Conservation (phyloP, 202 grass and related monocot species). For the Saccharum hybrid region DNA sequence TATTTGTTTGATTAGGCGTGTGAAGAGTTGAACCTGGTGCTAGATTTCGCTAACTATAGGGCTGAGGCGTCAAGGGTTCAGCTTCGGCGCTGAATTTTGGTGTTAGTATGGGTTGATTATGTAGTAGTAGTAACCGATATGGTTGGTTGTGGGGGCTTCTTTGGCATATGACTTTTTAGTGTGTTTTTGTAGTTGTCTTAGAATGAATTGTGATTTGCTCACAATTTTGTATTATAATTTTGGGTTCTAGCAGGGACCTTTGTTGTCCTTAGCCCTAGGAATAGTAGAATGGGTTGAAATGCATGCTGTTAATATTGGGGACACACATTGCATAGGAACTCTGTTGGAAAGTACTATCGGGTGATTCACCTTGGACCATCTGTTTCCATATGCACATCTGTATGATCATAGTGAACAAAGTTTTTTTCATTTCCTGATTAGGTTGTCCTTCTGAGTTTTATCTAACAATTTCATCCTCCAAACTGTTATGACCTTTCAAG, state of each 20-base stretch:
- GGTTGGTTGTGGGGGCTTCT: background rate
- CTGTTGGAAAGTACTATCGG: no score
- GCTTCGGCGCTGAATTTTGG: background rate
- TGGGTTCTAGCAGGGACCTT: background rate
- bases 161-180: background rate
- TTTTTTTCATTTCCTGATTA: no score
- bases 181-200: background rate
- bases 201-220: background rate
- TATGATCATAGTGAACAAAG: no score
- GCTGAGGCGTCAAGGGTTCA: background rate
- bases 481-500: no score
- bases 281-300: background rate
- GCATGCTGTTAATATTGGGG: background rate
- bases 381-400: no score
- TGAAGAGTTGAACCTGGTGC: background rate
- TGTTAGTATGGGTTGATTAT: background rate
- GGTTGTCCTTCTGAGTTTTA: no score
- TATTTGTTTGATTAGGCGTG: background rate
- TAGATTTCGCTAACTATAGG: constrained; percentile 12
- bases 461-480: no score
- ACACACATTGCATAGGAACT: no score
- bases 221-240: background rate
- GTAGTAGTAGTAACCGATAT: background rate
- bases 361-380: no score
- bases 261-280: background rate